Evolutionary conservation across 805 yeast species (phyloP), one percentile per base, ranked within the genome.

Genomic region (Monosporozyma unispora): DNA sequence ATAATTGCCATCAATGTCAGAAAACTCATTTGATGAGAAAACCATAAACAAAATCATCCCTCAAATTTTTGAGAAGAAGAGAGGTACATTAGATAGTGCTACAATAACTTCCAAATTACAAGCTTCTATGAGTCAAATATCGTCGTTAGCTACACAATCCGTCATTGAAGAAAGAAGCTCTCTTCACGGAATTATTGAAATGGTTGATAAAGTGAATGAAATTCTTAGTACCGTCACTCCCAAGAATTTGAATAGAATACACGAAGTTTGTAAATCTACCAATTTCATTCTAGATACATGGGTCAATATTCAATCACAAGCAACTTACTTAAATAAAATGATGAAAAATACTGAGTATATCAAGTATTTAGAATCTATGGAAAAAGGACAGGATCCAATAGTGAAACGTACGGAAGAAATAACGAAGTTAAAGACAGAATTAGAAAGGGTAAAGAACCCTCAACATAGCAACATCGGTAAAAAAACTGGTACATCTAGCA

Each of bases 281-380:
- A 72, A 77, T 48, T 68, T 69, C 23, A 65, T 82, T 23, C 62
- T 82, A 22, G 81, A 77, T 50, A 71, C 79, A 21, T 82, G 85
- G 85, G 73, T 78, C 47, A 70, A 75, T 53, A 80, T 82, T 45
- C 71, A 81, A 19, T 79, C 84, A 14, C 85, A 81, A 57, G 77
- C 84, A 21, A 75, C 76, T 33, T 77, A 79, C 57, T 76, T 82
- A 3, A 68, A 72, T 25, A 71, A 74, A 9, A 60, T 78, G 18
- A 66, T 80, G 53, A 69, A 70, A 47, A 74, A 75, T 48, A 56
- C 67, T 7, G 54, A 57, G 25, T 67, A 67, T 45, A 69, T 79
- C 72, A 63, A 67, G 31, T 52, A 51, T 51, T 50, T 58, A 11
- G 47, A 60, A 48, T 57, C 64, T 46, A 54, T 63, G 52, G 49